Evolutionary conservation across 140 eudicot genomes (phyloP).

Genomic region (Bidens hawaiensis): DNA sequence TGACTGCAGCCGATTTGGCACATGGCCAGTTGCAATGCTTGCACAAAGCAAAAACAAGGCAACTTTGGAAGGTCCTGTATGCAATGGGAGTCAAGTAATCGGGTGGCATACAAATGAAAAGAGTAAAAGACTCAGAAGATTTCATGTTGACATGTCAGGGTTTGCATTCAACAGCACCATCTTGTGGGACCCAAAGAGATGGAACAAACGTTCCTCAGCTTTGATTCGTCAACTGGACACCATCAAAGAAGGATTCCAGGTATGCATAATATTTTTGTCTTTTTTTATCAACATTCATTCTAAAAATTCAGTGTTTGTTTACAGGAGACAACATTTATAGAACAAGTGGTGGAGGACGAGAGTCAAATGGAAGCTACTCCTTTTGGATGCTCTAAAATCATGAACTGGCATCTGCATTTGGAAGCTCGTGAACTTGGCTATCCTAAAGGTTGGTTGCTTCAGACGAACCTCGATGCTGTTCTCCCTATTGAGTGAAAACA

Average conservation of each 20-base stretch:
- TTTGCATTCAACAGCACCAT: constrained; percentile 97
- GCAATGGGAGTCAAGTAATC: constrained; percentile 78
- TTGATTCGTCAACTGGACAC: constrained; percentile 84
- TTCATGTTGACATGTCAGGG: constrained; percentile 99
- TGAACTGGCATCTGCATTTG: constrained; percentile 98
- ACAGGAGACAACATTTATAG: constrained; percentile 96
- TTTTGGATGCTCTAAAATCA: constrained; percentile 54
- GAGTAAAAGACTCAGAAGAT: constrained; percentile 83
- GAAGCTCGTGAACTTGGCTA: constrained; percentile 63
- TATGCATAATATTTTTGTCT: constrained; percentile 18
- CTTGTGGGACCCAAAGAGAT: constrained; percentile 93
- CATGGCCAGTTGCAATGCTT: constrained; percentile 98
- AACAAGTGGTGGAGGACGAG: constrained; percentile 93
- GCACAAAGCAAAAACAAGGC: constrained; percentile 93
- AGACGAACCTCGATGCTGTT: constrained; percentile 53
- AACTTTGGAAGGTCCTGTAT: constrained; percentile 87
- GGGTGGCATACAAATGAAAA: constrained; percentile 98
- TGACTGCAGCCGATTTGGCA: constrained; percentile 72
- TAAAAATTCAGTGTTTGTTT: neutral
- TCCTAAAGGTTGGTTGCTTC: constrained; percentile 82
- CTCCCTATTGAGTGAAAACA: constrained; percentile 41
- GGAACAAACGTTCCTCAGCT: constrained; percentile 60
- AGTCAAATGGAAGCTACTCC: constrained; percentile 88
- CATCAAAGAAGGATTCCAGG: constrained; percentile 96
- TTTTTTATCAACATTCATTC: neutral